Percentiles rank a stretch among this genome's conserved stretches.
Conservation (phyloP, 2,329 filamentous ascomycete species). For the Akanthomyces lecanii region DNA sequence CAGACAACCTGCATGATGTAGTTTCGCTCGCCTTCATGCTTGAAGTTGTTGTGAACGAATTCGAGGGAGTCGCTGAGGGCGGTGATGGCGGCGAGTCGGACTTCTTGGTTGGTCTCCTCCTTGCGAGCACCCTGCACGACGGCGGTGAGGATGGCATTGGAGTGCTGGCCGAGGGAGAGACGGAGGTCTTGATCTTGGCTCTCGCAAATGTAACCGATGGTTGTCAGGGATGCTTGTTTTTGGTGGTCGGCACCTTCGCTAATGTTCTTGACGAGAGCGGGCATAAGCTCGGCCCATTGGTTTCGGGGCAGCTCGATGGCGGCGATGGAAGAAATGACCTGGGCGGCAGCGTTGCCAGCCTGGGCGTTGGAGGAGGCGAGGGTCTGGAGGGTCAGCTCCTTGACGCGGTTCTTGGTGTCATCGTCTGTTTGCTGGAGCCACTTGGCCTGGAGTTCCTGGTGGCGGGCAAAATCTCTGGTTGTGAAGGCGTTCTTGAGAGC, state of each 20-base stretch:
- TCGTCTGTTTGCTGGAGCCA: constrained; percentile 82
- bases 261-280: constrained; percentile 84
- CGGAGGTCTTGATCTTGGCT: constrained; percentile 85
- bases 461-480: constrained; percentile 80
- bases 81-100: constrained; percentile 87
- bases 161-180: constrained; percentile 75
- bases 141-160: constrained; percentile 95
- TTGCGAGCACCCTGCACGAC: constrained; percentile 97
- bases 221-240: constrained; percentile 89
- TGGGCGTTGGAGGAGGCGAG: constrained; percentile 73
- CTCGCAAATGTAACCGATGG: constrained; percentile 99
- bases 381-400: constrained; percentile 85
- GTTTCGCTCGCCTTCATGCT: constrained; percentile 97
- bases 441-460: constrained; percentile 88
- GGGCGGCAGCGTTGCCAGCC: constrained; percentile 84
- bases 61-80: constrained; percentile 95
- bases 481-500: constrained; percentile 98
- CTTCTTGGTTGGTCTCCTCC: constrained; percentile 87
- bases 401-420: constrained; percentile 81
- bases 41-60: constrained; percentile 97
- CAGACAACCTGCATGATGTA: constrained; percentile 99
- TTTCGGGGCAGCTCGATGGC: constrained; percentile 88
- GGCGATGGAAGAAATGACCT: constrained; percentile 93
- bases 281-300: constrained; percentile 92
- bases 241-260: constrained; percentile 79